Evolutionary conservation across 1,284 basidiomycete species (phyloP), one percentile per base, ranked within the genome.

Genomic region (Ceratobasidium sp.): DNA sequence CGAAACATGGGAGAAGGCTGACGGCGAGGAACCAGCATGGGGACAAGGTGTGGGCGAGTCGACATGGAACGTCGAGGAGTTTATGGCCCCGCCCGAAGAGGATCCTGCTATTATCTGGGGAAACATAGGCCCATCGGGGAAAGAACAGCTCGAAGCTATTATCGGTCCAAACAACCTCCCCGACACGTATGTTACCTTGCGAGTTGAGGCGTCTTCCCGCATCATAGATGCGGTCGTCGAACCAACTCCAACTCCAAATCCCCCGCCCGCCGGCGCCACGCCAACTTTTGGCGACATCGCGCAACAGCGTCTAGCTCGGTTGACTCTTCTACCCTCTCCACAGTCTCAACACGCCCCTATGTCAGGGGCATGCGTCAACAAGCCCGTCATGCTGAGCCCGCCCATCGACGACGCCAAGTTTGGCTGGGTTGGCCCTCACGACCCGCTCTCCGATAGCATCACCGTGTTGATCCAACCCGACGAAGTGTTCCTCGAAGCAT

Each of bases 151-250:
- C 25, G 73, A 75, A 34, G 51, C 62, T 13, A 32, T 75, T 4
- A 75, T 75, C 46, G 73, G 73, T 1, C 73, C 73, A 1, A 75
- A 75, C 51, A 44, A 59, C 11, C 73, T 75, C 32, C 52, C 49
- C 22, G 62, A 66, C 7, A 75, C 51, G 51, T 75, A 75, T 37
- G 73, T 75, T 56, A 75, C 73, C 15, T 44, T 75, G 62, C 73
- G 73, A 9, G 73, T 75, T 13, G 73, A 75, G 51, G 32, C 49
- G 17, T 65, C 61, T 29, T 75, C 73, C 11, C 73, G 73, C 2
- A 61, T 75, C 44, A 66, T 75, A 19, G 73, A 62, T 1, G 37
- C 73, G 7, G 32, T 75, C 11, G 40, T 49, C 62, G 73, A 75
- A 25, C 73, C 73, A 5, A 34, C 64, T n/a, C 49, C 49, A n/a